phyloP scores from a whole-genome alignment of 805 yeast species.

The Ogataea neopini region DNA sequence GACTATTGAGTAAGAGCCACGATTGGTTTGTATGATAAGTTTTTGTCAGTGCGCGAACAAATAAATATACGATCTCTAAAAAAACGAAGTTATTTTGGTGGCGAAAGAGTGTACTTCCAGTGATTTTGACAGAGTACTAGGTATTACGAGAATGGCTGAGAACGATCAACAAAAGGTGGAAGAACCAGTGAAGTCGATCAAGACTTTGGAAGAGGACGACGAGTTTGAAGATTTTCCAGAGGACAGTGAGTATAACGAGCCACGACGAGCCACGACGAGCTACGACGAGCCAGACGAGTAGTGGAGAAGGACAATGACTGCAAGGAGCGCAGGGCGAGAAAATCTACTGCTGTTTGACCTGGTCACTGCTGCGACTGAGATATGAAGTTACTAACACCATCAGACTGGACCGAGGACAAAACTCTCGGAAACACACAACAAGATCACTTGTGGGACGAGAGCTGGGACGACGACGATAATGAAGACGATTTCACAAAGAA shows the following conservation, averaged over 20 bases:
- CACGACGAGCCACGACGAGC: not conserved
- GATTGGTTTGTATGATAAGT: slow-evolving; percentile 4
- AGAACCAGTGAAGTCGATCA: slow-evolving; percentile 40
- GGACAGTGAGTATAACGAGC: slow-evolving; percentile 49
- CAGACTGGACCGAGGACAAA: slow-evolving; percentile 67
- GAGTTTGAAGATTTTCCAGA: slow-evolving; percentile 97
- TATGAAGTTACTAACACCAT: slow-evolving; percentile 7
- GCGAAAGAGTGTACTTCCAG: not conserved
- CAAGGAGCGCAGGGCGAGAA: no score
- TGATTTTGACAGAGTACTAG: not conserved
- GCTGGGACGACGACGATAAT: slow-evolving; percentile 95
- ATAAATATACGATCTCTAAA: not conserved
- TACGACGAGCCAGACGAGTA: not conserved
- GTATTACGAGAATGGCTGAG: slow-evolving; percentile 21
- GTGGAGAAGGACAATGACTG: no score
- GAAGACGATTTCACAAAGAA: slow-evolving; percentile 84
- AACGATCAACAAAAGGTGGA: slow-evolving; percentile 16
- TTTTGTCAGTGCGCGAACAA: slow-evolving; percentile 2
- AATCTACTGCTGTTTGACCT: no score
- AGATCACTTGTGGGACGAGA: slow-evolving; percentile 87
- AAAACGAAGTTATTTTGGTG: not conserved
- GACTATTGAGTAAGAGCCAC: no score
- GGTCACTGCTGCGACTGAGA: no score
- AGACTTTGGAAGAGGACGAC: slow-evolving; percentile 90
- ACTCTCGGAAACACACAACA: slow-evolving; percentile 52